Percentiles rank a stretch among this genome's conserved stretches.
phyloP scores from a whole-genome alignment of 805 yeast species.

The Teunomyces atbi region DNA sequence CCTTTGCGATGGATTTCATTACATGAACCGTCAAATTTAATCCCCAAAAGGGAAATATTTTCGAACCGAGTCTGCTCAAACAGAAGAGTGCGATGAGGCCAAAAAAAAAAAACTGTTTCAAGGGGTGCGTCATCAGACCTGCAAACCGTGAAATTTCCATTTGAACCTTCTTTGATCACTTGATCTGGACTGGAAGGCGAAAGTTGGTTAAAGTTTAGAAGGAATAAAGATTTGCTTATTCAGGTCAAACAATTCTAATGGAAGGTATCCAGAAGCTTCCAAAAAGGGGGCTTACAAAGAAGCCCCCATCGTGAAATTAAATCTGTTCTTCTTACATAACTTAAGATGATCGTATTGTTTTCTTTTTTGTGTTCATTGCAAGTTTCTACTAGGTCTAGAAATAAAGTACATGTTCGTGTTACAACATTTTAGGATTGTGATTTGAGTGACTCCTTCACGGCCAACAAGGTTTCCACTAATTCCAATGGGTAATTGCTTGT shows the following conservation, averaged over 20 bases:
- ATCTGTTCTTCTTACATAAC: neutral
- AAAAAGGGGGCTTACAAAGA: neutral
- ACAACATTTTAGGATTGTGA: neutral
- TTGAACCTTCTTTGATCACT: neutral
- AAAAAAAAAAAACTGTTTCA: neutral
- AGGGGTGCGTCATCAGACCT: neutral
- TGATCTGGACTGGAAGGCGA: neutral
- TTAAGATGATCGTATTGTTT: neutral
- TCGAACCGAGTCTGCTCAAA: neutral
- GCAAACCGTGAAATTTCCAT: neutral
- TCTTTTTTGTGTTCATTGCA: neutral
- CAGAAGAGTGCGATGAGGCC: neutral
- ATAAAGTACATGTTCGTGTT: neutral
- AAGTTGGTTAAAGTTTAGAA: neutral
- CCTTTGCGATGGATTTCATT: too few species aligned
- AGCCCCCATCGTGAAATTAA: neutral
- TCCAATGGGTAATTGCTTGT: neutral
- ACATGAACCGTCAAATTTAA: too few species aligned
- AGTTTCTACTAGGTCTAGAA: neutral
- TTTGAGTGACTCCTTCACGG: neutral
- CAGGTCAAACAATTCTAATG: neutral
- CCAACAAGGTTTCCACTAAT: slow-evolving; percentile 1
- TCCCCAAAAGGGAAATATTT: neutral
- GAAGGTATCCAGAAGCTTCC: neutral
- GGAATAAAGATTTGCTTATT: neutral